Evolutionary conservation across 768 basidiomycete genomes (phyloP).

Genomic region (Mycena venus): DNA sequence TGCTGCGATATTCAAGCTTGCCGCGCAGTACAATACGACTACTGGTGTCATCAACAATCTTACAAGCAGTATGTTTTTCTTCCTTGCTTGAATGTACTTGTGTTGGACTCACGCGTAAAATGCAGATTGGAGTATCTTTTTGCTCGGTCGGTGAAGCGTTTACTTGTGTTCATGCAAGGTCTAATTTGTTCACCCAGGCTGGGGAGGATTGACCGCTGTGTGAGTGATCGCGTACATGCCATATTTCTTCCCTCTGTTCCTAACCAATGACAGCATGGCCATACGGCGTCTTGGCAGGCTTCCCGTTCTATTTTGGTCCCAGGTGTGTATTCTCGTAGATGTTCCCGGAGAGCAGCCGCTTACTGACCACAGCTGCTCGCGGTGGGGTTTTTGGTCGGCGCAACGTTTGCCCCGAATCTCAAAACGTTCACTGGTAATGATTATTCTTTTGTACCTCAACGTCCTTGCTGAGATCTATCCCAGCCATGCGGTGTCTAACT

Average conservation of each 20-base stretch:
- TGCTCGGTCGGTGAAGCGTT: slow-evolving; percentile 56
- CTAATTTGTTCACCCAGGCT: slow-evolving; percentile 27
- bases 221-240: neutral
- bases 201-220: slow-evolving; percentile 15
- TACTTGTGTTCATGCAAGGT: neutral
- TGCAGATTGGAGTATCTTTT: slow-evolving; percentile 75
- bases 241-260: slow-evolving; percentile 42
- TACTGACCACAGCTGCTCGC: slow-evolving; percentile 62
- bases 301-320: neutral
- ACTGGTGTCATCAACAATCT: slow-evolving; percentile 67
- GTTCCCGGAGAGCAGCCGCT: neutral
- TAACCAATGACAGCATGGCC: slow-evolving; percentile 73
- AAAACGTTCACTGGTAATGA: slow-evolving; percentile 66
- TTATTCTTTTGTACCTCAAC: neutral
- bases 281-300: slow-evolving; percentile 69
- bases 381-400: slow-evolving; percentile 69
- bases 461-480: neutral
- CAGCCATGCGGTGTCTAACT: slow-evolving; percentile 71
- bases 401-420: slow-evolving; percentile 69
- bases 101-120: neutral
- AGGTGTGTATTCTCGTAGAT: slow-evolving; percentile 42
- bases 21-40: slow-evolving; percentile 64
- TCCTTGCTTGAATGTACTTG: too few relatives aligned
- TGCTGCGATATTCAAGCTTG: slow-evolving; percentile 69
- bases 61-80: too few relatives aligned